Percentiles rank a stretch among this genome's conserved stretches.
Evolutionary conservation across 1,284 basidiomycete species (phyloP).

Genomic region (Ustilago vetiveriae): DNA sequence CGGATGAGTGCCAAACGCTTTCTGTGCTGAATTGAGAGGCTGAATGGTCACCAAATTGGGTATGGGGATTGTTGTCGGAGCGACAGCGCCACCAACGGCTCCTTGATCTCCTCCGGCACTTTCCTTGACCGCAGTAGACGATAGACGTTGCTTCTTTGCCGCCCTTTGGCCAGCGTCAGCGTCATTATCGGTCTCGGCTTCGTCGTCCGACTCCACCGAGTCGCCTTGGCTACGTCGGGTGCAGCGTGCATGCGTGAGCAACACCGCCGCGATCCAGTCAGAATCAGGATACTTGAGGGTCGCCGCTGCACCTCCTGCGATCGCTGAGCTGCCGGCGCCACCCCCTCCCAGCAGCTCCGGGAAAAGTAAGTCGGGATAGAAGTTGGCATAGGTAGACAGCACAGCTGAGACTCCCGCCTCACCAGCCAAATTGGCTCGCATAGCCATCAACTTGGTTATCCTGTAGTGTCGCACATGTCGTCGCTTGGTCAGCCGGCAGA

Average conservation of each 20-base stretch:
- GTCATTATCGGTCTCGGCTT: constrained; percentile 19
- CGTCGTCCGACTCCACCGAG: constrained; percentile 35
- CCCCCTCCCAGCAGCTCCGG: constrained; percentile 43
- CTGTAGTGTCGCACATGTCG: constrained; percentile 52
- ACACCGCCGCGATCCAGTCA: constrained; percentile 37
- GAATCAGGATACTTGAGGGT: constrained; percentile 47
- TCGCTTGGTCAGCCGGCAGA: constrained; percentile 44
- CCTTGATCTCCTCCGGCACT: constrained; percentile 8
- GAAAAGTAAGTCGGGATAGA: constrained; percentile 53
- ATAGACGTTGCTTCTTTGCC: constrained; percentile 23
- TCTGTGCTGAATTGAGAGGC: constrained; percentile 35
- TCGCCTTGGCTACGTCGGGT: constrained; percentile 19
- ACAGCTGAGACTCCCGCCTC: constrained; percentile 42
- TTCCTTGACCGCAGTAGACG: constrained; percentile 17
- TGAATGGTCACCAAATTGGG: constrained; percentile 48
- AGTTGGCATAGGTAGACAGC: constrained; percentile 50
- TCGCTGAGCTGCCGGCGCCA: constrained; percentile 20
- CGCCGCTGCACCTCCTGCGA: constrained; percentile 19
- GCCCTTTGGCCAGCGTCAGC: constrained; percentile 2
- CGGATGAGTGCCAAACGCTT: constrained; percentile 33
- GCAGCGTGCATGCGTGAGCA: constrained; percentile 36
- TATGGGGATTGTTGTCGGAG: constrained; percentile 20
- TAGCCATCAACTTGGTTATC: constrained; percentile 48
- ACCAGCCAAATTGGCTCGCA: constrained; percentile 34
- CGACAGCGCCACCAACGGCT: constrained; percentile 4